Conservation (phyloP, 306 rosid genomes). For the Crotalaria pallida region DNA sequence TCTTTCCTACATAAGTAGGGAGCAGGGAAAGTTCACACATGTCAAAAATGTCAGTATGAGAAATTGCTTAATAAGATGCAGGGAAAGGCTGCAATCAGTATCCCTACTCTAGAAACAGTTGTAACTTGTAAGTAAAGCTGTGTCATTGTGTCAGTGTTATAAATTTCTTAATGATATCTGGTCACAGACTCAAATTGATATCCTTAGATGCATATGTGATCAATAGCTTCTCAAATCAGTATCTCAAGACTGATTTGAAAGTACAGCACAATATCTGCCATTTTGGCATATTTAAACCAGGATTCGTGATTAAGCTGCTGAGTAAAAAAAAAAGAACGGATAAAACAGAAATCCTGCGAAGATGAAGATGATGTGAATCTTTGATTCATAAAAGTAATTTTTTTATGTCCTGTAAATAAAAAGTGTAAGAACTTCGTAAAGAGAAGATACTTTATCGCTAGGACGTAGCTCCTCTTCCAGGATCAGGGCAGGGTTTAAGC, state of each 20-base stretch:
- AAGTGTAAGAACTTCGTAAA: neutral
- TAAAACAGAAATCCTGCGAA: neutral
- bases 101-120: neutral
- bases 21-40: neutral
- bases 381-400: neutral
- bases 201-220: no score
- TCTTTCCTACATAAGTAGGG: conserved; percentile 42
- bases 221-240: no score
- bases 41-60: neutral
- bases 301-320: neutral
- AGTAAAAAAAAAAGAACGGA: neutral
- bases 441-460: neutral
- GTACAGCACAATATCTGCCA: neutral
- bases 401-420: no score
- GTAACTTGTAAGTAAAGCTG: no score
- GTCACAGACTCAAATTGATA: no score
- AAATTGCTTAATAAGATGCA: neutral
- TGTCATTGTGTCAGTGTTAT: no score
- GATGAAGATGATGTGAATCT: neutral
- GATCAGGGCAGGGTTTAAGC: neutral
- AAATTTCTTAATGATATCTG: no score
- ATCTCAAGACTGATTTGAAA: neutral
- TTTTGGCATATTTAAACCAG: neutral
- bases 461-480: neutral
- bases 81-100: neutral